These are phyloP conservation scores for Inonotus obliquus DNA, from an alignment of 1,284 basidiomycete species.

Conservation along the genomic window DNA sequence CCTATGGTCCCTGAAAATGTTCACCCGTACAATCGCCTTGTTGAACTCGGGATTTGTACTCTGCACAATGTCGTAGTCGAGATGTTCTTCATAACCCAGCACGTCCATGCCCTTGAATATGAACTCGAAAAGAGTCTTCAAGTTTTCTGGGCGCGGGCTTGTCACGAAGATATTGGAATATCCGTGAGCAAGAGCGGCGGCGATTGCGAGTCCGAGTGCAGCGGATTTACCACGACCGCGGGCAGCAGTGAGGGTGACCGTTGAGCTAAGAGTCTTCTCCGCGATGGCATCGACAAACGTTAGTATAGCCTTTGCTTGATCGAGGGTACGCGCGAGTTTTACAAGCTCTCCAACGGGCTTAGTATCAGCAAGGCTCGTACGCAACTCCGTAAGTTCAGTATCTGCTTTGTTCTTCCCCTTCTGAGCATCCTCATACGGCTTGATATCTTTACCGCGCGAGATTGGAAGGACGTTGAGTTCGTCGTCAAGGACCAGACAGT, in stretches of 20 bases:
- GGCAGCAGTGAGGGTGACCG: conserved; percentile 91
- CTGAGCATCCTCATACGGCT: conserved; percentile 47
- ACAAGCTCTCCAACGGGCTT: conserved; percentile 89
- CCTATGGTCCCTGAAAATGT: conserved; percentile 88
- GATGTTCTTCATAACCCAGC: conserved; percentile 94
- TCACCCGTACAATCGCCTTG: conserved; percentile 94
- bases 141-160: conserved; percentile 94
- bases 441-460: conserved; percentile 93
- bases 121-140: conserved; percentile 98
- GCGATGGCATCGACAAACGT: conserved; percentile 92
- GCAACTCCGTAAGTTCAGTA: conserved; percentile 75
- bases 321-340: conserved; percentile 89
- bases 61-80: conserved; percentile 95
- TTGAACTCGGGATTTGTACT: conserved; percentile 94
- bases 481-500: conserved; percentile 94
- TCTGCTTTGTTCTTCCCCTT: conserved; percentile 52
- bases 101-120: conserved; percentile 96
- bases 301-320: conserved; percentile 89
- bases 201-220: conserved; percentile 89
- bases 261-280: conserved; percentile 90
- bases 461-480: conserved; percentile 98
- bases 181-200: conserved; percentile 89
- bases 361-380: conserved; percentile 77
- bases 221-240: conserved; percentile 98
- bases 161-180: conserved; percentile 99